Percentiles rank a stretch among this genome's conserved stretches.
These are phyloP conservation scores for Diplotaxis tenuifolia DNA, from an alignment of 345 rosid species.

Conservation along the genomic window DNA sequence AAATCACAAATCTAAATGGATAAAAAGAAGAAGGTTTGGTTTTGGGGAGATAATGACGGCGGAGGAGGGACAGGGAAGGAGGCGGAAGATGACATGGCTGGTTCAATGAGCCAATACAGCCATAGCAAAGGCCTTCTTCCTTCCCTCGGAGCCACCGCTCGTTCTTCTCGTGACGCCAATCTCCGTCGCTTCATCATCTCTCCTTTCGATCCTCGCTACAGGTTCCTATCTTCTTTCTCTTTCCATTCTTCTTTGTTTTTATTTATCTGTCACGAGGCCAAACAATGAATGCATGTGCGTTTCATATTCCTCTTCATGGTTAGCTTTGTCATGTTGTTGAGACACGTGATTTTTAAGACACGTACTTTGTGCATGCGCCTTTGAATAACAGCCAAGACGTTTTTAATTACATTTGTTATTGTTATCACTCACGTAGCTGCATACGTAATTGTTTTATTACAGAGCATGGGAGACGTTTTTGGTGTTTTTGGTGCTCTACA, in stretches of 20 bases:
- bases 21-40: slow-evolving; percentile 38
- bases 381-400: too few relatives aligned
- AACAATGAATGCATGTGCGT: neutral
- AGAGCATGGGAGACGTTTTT: slow-evolving; percentile 73
- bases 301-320: neutral
- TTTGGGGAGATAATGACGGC: slow-evolving; percentile 25
- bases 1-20: slow-evolving; percentile 21
- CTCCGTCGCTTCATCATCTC: slow-evolving; percentile 61
- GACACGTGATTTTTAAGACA: neutral
- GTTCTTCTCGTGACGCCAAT: slow-evolving; percentile 38
- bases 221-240: slow-evolving; percentile 34
- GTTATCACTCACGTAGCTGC: neutral
- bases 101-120: slow-evolving; percentile 56
- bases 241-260: neutral
- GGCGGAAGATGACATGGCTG: slow-evolving; percentile 23
- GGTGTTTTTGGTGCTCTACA: slow-evolving; percentile 74
- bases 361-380: neutral
- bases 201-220: slow-evolving; percentile 66
- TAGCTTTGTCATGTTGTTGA: neutral
- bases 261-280: neutral
- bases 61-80: slow-evolving; percentile 1
- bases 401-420: neutral
- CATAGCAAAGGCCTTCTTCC: slow-evolving; percentile 63
- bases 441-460: slow-evolving; percentile 17
- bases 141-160: slow-evolving; percentile 59